A percentile compares a stretch with the other conserved stretches of the same genome.
Evolutionary conservation across 1,284 basidiomycete genomes (phyloP).

Genomic region (Porogramme epimiltina): DNA sequence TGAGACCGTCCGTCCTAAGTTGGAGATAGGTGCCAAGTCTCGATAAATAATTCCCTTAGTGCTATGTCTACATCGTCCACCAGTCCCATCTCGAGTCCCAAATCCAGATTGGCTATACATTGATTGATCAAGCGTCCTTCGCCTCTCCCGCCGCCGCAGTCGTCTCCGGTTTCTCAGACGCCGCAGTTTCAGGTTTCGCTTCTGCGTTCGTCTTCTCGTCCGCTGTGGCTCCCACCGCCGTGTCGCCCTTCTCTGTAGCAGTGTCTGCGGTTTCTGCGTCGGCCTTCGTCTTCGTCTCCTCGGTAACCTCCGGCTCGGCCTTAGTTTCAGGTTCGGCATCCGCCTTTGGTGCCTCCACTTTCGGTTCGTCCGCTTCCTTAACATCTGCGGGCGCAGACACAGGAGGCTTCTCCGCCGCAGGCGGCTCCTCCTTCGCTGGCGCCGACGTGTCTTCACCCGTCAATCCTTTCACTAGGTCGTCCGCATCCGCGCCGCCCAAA

Average conservation of each 20-base stretch:
- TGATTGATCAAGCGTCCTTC: too few species aligned
- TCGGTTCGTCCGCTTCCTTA: neutral
- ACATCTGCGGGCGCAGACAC: neutral
- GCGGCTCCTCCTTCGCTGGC: conserved; percentile 2
- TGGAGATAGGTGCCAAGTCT: too few species aligned
- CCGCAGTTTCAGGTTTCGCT: too few species aligned
- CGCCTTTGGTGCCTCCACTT: neutral
- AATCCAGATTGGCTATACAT: neutral
- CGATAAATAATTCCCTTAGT: neutral
- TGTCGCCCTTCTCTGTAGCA: too few species aligned
- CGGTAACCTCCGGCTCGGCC: neutral
- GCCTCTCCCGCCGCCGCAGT: too few species aligned
- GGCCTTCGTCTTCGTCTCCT: neutral
- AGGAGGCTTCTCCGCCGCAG: neutral
- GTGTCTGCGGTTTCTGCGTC: too few species aligned
- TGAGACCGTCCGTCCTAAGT: too few species aligned
- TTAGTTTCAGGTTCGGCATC: neutral
- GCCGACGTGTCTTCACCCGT: conserved; percentile 21
- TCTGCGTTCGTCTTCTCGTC: too few species aligned
- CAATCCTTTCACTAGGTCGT: conserved; percentile 65
- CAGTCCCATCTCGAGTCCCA: neutral
- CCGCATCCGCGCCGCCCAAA: conserved; percentile 70
- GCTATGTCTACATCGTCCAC: neutral
- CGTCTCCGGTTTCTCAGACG: too few species aligned
- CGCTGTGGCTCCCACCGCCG: too few species aligned